Percentiles rank a stretch among this genome's conserved stretches.
Evolutionary conservation across 495 filamentous ascomycete species (phyloP).

Genomic region (Tuber melanosporum): DNA sequence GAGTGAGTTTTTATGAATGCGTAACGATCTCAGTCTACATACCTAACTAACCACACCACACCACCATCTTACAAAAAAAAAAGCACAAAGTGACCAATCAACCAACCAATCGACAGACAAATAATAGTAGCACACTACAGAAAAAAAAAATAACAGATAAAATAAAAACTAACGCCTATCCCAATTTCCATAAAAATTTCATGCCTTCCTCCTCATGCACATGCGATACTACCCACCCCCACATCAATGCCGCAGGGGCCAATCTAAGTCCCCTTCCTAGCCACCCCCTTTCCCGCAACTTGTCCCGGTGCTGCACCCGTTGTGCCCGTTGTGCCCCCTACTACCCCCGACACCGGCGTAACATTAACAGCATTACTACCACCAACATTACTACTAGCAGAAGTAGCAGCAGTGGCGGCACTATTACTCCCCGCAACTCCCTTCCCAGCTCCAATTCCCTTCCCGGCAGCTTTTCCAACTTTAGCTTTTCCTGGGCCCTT

Average conservation of each 20-base stretch:
- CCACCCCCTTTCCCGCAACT: slow-evolving; percentile 26
- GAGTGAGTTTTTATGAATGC: slow-evolving; percentile 1
- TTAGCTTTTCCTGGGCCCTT: background rate
- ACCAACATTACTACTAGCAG: background rate
- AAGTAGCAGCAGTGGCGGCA: background rate
- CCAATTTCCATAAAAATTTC: slow-evolving; percentile 5
- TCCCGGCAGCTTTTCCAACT: background rate
- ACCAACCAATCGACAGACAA: background rate
- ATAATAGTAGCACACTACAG: background rate
- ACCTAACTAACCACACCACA: background rate
- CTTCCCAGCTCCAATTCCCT: background rate
- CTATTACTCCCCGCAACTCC: background rate
- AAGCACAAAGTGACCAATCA: background rate
- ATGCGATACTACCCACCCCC: background rate
- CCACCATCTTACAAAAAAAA: slow-evolving; percentile 9
- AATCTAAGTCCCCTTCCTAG: slow-evolving; percentile 15
- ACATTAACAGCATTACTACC: background rate
- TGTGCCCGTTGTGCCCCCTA: background rate
- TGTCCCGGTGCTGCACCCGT: background rate
- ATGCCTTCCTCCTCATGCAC: background rate
- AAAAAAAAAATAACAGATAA: background rate
- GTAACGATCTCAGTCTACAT: background rate
- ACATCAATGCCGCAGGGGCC: background rate
- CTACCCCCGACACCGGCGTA: background rate
- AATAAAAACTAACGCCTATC: slow-evolving; percentile 10